Evolutionary conservation across 2,329 filamentous ascomycete species (phyloP).

Genomic region (Ophiostoma sp.): DNA sequence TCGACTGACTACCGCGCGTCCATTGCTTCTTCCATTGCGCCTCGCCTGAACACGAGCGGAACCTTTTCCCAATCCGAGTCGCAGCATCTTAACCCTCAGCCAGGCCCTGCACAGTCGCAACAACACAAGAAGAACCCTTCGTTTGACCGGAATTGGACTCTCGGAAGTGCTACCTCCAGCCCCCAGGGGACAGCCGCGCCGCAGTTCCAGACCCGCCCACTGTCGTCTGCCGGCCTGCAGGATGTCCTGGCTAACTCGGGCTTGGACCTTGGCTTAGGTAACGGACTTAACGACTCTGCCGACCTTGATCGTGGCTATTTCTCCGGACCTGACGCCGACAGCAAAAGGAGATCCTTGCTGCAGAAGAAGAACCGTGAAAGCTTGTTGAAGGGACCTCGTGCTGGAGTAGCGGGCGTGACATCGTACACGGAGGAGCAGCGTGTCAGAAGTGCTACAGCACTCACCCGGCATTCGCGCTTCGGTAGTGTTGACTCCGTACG

Average conservation of each 20-base stretch:
- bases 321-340: constrained; percentile 77
- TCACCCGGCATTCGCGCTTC: constrained; percentile 69
- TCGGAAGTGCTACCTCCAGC: constrained; percentile 47
- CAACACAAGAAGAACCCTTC: constrained; percentile 59
- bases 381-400: constrained; percentile 50
- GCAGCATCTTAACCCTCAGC: constrained; percentile 6
- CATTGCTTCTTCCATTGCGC: constrained; percentile 33
- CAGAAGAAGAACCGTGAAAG: constrained; percentile 76
- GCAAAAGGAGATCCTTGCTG: constrained; percentile 64
- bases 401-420: constrained; percentile 27
- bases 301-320: constrained; percentile 89
- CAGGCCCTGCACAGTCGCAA: constrained; percentile 11
- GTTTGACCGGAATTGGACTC: constrained; percentile 65
- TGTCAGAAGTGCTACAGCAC: constrained; percentile 57
- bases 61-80: constrained; percentile 39
- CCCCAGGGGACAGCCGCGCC: constrained; percentile 30
- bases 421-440: constrained; percentile 67
- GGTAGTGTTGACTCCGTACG: constrained; percentile 71
- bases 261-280: constrained; percentile 33
- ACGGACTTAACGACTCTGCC: constrained; percentile 44
- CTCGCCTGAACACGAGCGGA: constrained; percentile 42
- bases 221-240: constrained; percentile 49
- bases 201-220: constrained; percentile 36
- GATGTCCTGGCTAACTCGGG: constrained; percentile 40
- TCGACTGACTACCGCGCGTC: constrained; percentile 65